These are phyloP conservation scores for Mycena rebaudengoi DNA, from an alignment of 768 basidiomycete species.

Conservation along the genomic window DNA sequence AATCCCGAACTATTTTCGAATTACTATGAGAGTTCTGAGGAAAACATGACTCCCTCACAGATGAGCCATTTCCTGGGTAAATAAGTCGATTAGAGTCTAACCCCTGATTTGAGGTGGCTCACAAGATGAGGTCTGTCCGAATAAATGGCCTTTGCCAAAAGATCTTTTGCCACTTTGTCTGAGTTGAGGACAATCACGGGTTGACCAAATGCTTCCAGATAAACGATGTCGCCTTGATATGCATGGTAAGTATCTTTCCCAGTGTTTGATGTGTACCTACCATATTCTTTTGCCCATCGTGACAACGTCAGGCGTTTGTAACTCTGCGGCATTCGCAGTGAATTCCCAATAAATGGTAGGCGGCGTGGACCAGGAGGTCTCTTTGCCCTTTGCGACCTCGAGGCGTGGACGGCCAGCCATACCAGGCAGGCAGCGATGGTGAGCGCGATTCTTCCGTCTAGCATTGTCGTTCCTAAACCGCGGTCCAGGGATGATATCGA, in stretches of 20 bases:
- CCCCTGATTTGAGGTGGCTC: background rate
- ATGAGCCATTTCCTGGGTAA: constrained; percentile 3
- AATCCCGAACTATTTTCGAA: background rate
- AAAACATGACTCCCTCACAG: background rate
- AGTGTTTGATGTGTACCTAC: background rate
- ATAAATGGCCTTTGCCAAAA: constrained; percentile 39
- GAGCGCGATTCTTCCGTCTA: too few relatives aligned
- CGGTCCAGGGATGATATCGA: too few relatives aligned
- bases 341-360: constrained; percentile 31
- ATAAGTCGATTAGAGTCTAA: background rate
- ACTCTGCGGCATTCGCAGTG: constrained; percentile 22
- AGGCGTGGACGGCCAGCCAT: background rate
- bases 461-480: too few relatives aligned
- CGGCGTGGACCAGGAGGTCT: constrained; percentile 34
- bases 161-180: constrained; percentile 31
- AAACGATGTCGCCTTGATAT: constrained; percentile 19
- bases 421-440: background rate
- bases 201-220: constrained; percentile 30
- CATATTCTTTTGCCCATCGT: constrained; percentile 30
- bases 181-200: constrained; percentile 38
- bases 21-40: too few relatives aligned
- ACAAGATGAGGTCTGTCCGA: constrained; percentile 37
- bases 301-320: constrained; percentile 28
- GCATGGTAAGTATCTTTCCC: background rate
- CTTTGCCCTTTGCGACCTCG: background rate